Base-by-base conservation (phyloP, 2,329 filamentous ascomycete genomes). In the Simplicillium sp. region DNA sequence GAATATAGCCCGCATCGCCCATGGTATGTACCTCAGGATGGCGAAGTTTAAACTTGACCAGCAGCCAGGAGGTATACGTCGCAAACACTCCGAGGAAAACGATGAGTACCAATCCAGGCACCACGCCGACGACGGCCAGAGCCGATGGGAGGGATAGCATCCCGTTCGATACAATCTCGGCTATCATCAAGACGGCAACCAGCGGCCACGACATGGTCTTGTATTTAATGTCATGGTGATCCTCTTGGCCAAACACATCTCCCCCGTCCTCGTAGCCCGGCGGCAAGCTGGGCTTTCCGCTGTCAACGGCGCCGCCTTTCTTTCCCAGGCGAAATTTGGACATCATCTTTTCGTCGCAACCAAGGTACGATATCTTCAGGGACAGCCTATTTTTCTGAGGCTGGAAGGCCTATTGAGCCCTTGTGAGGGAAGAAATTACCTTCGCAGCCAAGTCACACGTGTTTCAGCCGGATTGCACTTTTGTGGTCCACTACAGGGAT, bases 1-100 rank as follows among this genome's bases (percentile, higher is more conserved):
- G 59, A 39, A 76, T 66, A 34, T 56, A 56, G 13, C 73, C 73
- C 0, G 71, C 73, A 46, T 77, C 73, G 34, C 73, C 73, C 58
- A 77, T 76, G 39, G 68, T 69, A 48, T 77, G 75, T 3, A 77
- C 71, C 44, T 74, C 62, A 1, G 68, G 67, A 49, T 76, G 73
- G 12, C 61, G 58, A 28, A 73, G 47, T 49, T 77, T 77, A 58
- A 77, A 77, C 42, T 67, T 51, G 29, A 72, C 66, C 8, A 73
- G 58, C 14, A 71, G 50, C 54, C 61, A 70, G 18, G 62, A 64
- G 1, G 70, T 73, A 48, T 71, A 75, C 2, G 68, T 67, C 1
- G 68, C 69, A 41, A 73, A 72, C 8, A 64, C 50, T 28, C 70
- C 70, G 8, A 73, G 61, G 48, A 72, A 71, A 16, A 67, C 45